Base-by-base conservation (phyloP, 805 yeast genomes). In the Teunomyces barrocoloradensis region DNA sequence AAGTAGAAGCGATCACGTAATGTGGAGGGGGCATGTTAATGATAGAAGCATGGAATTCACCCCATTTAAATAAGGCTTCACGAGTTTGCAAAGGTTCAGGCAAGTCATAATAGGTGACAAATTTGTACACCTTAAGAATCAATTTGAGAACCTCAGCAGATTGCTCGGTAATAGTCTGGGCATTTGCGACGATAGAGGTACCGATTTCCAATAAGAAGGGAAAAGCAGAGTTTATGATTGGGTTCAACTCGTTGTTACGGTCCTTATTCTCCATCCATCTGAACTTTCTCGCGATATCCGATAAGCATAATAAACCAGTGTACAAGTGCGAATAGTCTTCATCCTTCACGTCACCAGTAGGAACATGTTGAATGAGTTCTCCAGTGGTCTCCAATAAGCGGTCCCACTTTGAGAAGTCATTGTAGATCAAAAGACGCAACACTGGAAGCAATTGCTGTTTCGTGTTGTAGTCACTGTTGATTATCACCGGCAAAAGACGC, bases 121-220 rank as follows among this genome's bases (percentile, higher is more conserved):
- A 87, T 63, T 91, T 91, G 73, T 82, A 88, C 48, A 80, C 74
- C 60, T 92, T 92, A 47, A 91, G 66, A 17, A 88, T 75, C 52
- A 85, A 72, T 54, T 86, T 86, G 39, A 89, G 69, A 73, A 91
- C 83, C 53, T 89, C 96, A 15, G 89, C 91, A 6, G 64, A 52
- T 23, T 64, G 52, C 46, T 73, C 78, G 27, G 64, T 58, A 40
- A 66, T 54, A 13, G 53, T 55, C 36, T 49, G 46, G 15, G 42
- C 54, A 42, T 39, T 48, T 68, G 54, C 27, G 77, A 70, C 23
- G 74, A 71, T 52, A 2, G 79, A 71, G 46, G 81, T 80, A 3
- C 90, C 96, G 46, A 89, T 81, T 28, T 69, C 69, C 38, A 89
- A 67, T 43, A 91, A 69, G 12, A 77, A 75, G 1, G 94, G 92